Conservation (phyloP, 2,329 filamentous ascomycete genomes). For the Colletotrichum plurivorum region DNA sequence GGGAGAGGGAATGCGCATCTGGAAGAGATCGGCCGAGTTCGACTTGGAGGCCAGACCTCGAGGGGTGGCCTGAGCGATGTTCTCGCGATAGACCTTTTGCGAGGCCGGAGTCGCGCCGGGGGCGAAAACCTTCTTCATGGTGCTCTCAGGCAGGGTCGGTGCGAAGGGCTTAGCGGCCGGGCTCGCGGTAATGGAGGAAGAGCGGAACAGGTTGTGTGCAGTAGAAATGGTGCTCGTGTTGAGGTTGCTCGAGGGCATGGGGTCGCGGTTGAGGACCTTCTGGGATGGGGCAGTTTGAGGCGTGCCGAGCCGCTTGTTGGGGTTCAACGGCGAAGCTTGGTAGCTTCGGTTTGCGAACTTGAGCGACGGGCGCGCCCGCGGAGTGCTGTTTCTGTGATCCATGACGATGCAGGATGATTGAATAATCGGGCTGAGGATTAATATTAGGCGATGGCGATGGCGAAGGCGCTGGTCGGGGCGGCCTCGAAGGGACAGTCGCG, state of each 20-base stretch:
- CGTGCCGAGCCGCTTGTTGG: slow-evolving; percentile 54
- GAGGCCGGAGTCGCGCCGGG: slow-evolving; percentile 60
- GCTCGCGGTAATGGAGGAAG: slow-evolving; percentile 54
- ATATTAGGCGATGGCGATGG: slow-evolving; percentile 29
- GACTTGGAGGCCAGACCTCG: slow-evolving; percentile 65
- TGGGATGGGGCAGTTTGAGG: slow-evolving; percentile 55
- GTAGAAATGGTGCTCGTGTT: slow-evolving; percentile 53
- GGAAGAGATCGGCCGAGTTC: slow-evolving; percentile 66
- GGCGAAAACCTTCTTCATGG: slow-evolving; percentile 64
- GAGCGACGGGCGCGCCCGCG: slow-evolving; percentile 56
- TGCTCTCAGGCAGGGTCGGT: slow-evolving; percentile 60
- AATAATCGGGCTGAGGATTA: slow-evolving; percentile 10
- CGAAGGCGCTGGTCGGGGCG: slow-evolving; percentile 23
- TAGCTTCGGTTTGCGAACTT: slow-evolving; percentile 61
- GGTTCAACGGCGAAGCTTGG: slow-evolving; percentile 54
- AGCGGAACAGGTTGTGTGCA: slow-evolving; percentile 59
- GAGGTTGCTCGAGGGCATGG: slow-evolving; percentile 52
- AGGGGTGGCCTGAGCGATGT: slow-evolving; percentile 61
- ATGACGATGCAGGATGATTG: slow-evolving; percentile 23
- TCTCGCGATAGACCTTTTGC: slow-evolving; percentile 59
- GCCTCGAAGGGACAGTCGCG: slow-evolving; percentile 28
- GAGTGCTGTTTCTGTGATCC: slow-evolving; percentile 50
- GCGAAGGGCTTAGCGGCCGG: slow-evolving; percentile 56
- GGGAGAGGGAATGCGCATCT: slow-evolving; percentile 71
- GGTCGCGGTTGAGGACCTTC: slow-evolving; percentile 54